Evolutionary conservation across 1,139 yeast genomes (phyloP).

Genomic region (Taphrina pruni): DNA sequence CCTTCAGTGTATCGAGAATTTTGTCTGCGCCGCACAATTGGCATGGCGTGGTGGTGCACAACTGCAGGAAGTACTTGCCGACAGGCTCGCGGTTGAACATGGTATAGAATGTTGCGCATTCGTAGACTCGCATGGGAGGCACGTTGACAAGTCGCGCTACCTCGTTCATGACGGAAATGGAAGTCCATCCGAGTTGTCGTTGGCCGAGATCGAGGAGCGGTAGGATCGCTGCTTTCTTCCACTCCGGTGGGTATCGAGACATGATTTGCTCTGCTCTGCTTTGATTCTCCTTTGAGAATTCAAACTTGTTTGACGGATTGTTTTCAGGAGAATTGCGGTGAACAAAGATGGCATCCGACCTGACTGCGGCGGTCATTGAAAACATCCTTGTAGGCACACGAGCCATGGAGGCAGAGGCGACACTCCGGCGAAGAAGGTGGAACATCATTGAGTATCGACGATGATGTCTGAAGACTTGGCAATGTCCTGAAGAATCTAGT

Average conservation of each 20-base stretch:
- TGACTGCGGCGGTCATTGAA: constrained; percentile 1
- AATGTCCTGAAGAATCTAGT: not conserved
- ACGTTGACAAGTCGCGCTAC: constrained; percentile 83
- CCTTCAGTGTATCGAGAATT: constrained; percentile 71
- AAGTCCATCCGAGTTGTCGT: constrained; percentile 85
- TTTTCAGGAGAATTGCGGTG: constrained; percentile 69
- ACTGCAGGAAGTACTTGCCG: constrained; percentile 83
- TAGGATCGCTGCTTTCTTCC: constrained; percentile 88
- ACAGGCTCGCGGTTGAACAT: constrained; percentile 89
- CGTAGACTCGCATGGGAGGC: constrained; percentile 96
- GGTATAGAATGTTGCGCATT: constrained; percentile 90
- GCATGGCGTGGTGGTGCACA: constrained; percentile 91
- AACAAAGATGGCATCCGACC: constrained; percentile 38
- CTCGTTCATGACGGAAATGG: constrained; percentile 90
- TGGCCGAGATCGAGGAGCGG: constrained; percentile 86
- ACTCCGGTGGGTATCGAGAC: constrained; percentile 65
- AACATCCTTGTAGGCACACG: constrained; percentile 17
- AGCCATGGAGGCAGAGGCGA: constrained; percentile 1
- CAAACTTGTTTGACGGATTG: constrained; percentile 73
- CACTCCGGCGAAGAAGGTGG: not conserved
- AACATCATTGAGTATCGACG: not conserved
- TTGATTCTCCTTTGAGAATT: constrained; percentile 71
- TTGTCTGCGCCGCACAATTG: constrained; percentile 83
- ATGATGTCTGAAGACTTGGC: not conserved
- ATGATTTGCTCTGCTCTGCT: constrained; percentile 74